These are phyloP conservation scores for Colletotrichum orbiculare DNA, from an alignment of 2,329 filamentous ascomycete species.

Conservation along the genomic window DNA sequence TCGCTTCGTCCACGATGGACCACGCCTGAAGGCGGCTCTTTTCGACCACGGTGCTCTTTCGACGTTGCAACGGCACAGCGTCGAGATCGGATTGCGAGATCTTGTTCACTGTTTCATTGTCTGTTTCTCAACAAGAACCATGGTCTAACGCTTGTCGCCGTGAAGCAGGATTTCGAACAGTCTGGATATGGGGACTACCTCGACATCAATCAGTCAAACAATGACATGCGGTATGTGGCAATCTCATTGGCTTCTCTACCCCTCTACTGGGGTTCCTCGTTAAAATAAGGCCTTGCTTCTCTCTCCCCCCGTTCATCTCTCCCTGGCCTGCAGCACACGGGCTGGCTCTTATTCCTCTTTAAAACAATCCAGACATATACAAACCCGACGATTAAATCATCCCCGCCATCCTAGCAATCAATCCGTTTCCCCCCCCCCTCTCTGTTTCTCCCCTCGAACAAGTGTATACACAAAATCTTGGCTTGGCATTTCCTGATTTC, in stretches of 20 bases:
- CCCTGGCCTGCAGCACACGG: constrained; percentile 16
- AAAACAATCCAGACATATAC: constrained; percentile 16
- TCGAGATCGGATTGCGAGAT: constrained; percentile 23
- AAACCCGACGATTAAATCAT: constrained; percentile 5
- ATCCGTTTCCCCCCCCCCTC: neutral
- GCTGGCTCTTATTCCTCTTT: constrained; percentile 34
- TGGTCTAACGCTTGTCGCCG: constrained; percentile 42
- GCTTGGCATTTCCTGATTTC: constrained; percentile 9
- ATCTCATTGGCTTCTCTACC: constrained; percentile 34
- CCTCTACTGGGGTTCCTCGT: constrained; percentile 4
- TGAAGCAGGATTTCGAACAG: constrained; percentile 65
- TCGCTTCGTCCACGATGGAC: constrained; percentile 20
- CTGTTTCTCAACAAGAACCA: constrained; percentile 16
- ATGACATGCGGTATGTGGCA: constrained; percentile 66
- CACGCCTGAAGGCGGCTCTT: constrained; percentile 18
- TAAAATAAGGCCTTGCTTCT: constrained; percentile 1
- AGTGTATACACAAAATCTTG: constrained; percentile 15
- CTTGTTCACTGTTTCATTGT: constrained; percentile 14
- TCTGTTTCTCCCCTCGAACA: neutral
- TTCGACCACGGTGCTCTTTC: constrained; percentile 9
- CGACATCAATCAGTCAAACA: constrained; percentile 59
- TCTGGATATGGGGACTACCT: constrained; percentile 64
- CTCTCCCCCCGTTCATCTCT: neutral
- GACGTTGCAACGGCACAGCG: constrained; percentile 30
- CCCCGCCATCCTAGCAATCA: constrained; percentile 14